Percentiles rank a stretch among this genome's conserved stretches.
These are phyloP conservation scores for Tolypocladium amazonense DNA, from an alignment of 2,329 filamentous ascomycete genomes.

Conservation along the genomic window DNA sequence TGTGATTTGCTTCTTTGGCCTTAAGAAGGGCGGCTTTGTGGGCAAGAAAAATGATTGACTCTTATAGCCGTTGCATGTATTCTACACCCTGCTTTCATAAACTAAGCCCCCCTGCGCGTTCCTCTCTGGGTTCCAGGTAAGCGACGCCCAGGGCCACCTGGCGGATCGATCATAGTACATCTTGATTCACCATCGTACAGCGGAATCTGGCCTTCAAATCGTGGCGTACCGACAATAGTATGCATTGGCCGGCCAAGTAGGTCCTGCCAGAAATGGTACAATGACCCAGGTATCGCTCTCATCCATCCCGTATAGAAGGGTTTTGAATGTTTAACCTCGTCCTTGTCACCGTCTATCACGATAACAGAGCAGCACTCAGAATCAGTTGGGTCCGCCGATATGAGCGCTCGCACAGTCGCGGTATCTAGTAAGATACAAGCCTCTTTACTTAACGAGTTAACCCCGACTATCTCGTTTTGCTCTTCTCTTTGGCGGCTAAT, in stretches of 20 bases:
- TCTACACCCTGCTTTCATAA: no score
- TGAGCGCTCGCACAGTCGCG: no score
- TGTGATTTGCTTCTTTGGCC: constrained; percentile 22
- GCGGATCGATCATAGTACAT: neutral
- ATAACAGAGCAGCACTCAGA: neutral
- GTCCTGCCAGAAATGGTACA: neutral
- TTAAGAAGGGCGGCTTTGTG: constrained; percentile 35
- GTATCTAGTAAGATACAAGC: no score
- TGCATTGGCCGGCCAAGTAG: neutral
- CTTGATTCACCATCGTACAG: neutral
- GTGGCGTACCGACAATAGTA: neutral
- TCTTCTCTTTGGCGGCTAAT: no score
- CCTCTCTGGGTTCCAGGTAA: neutral
- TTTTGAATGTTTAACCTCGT: neutral
- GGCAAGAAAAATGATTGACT: constrained; percentile 28
- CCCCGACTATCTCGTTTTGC: no score
- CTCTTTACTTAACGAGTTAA: no score
- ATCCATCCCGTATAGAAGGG: neutral
- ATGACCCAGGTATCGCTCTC: neutral
- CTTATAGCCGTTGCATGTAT: no score
- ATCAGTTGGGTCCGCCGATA: no score
- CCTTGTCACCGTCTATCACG: neutral
- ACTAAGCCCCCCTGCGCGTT: no score
- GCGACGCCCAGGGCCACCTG: neutral
- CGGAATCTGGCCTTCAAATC: neutral